Evolutionary conservation across 1,284 basidiomycete species (phyloP).

Genomic region (Sanghuangporus sanghuang): DNA sequence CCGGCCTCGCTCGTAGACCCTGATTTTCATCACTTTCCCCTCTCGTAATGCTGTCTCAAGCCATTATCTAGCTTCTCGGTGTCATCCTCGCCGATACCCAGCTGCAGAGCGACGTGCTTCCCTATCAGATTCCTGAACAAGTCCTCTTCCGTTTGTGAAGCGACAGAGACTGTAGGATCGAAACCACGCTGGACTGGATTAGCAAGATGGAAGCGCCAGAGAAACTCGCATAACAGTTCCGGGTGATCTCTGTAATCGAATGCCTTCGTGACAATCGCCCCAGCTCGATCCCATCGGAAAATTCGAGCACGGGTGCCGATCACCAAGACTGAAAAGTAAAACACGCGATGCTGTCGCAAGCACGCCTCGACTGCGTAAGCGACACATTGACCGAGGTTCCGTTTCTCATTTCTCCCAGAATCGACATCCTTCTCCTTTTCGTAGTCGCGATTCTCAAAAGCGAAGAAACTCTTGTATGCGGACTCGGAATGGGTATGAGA

Average conservation of each 20-base stretch:
- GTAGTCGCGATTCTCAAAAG: too few relatives aligned
- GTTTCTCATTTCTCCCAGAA: too few relatives aligned
- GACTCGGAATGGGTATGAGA: neutral
- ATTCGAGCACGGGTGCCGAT: neutral
- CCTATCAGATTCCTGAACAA: neutral
- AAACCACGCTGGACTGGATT: neutral
- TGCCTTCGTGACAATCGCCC: neutral
- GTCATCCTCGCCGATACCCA: neutral
- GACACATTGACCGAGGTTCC: neutral
- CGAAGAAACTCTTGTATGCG: neutral
- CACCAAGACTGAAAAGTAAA: neutral
- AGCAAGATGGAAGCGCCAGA: neutral
- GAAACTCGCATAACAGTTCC: neutral
- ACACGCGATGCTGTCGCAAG: neutral
- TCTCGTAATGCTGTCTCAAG: neutral
- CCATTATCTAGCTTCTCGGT: neutral
- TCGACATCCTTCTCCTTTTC: too few relatives aligned
- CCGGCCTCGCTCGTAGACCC: neutral
- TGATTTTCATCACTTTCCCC: neutral
- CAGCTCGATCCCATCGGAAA: neutral
- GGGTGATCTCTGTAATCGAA: neutral
- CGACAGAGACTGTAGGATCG: neutral
- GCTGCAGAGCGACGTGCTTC: neutral
- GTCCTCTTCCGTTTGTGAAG: neutral
- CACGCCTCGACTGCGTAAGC: neutral